Base-by-base conservation (phyloP, 2,329 filamentous ascomycete genomes). In the Shiraia sp. region DNA sequence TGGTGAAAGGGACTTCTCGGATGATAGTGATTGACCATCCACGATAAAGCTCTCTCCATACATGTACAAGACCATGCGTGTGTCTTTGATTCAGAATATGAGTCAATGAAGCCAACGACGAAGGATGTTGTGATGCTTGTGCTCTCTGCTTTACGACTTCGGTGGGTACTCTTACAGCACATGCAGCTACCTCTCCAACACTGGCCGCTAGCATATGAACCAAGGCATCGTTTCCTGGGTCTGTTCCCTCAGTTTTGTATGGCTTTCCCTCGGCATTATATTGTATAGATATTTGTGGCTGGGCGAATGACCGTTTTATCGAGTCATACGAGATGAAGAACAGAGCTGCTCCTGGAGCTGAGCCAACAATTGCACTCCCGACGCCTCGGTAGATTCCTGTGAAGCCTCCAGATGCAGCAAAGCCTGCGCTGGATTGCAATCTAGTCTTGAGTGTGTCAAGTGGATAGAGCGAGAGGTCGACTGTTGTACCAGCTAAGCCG, bases 361-460 rank as follows among this genome's bases (percentile, higher is more conserved):
- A 95, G 22, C 95, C 93, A 43, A 96, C 85, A 36, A 97, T 77
- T 1, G 91, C 90, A 43, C 84, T 89, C 34, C 92, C 93, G 12
- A 99, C 83, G 66, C 93, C 93, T 32, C 88, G 86, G 76, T 99
- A 99, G 59, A 97, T 89, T 48, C 92, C 91, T 35, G 80, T 80
- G 79, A 97, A 91, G 63, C 92, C 92, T 65, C 93, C 92, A 2
- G 86, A 85, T 41, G 87, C 79, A 64, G 89, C 83, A 76, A 96
- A 90, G 68, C 86, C 84, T 42, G 79, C 69, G 33, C 81, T 81
- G 51, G 90, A 90, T 75, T 99, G 93, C 6, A 99, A 88, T 12
- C 93, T 90, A 30, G 95, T 99, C 75, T 99, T 99, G 66, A 99
- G 85, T 0, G 93, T 99, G 80, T 99, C 95, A 78, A 99, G 90